Conservation (phyloP, 352 stramenopile species). For the Halophytophthora batemanensis region DNA sequence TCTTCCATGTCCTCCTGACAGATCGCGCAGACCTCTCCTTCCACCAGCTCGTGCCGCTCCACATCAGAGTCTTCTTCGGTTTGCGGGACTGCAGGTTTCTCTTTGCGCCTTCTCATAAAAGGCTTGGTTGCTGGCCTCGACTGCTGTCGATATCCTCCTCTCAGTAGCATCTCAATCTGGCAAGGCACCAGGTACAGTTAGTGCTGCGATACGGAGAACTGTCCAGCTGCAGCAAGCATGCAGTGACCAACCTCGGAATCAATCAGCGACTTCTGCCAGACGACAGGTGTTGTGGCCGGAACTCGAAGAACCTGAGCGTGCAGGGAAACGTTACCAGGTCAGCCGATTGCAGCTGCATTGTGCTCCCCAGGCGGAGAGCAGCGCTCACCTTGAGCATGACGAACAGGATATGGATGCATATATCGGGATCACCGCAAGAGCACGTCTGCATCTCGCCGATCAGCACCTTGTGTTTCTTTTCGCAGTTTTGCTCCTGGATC, state of each 20-base stretch:
- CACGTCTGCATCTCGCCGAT: constrained; percentile 70
- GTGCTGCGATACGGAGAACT: background rate
- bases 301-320: constrained; percentile 55
- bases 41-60: constrained; percentile 53
- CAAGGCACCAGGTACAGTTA: too few species aligned
- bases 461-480: constrained; percentile 78
- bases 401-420: constrained; percentile 85
- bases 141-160: constrained; percentile 54
- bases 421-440: constrained; percentile 65
- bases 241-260: constrained; percentile 61
- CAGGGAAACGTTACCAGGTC: too few species aligned
- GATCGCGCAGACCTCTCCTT: constrained; percentile 81
- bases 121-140: constrained; percentile 17
- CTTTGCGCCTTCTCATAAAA: constrained; percentile 49
- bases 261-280: constrained; percentile 85
- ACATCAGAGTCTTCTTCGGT: constrained; percentile 27
- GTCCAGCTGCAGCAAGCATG: too few species aligned
- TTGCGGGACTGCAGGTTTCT: constrained; percentile 11
- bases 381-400: constrained; percentile 75
- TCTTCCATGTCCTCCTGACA: constrained; percentile 81
- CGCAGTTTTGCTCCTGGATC: constrained; percentile 72
- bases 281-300: constrained; percentile 53
- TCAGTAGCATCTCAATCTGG: constrained; percentile 65
- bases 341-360: background rate
- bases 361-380: background rate